Percentiles rank a stretch among this genome's conserved stretches.
phyloP scores from a whole-genome alignment of 2,329 filamentous ascomycete genomes.

The Thyridium curvatum region DNA sequence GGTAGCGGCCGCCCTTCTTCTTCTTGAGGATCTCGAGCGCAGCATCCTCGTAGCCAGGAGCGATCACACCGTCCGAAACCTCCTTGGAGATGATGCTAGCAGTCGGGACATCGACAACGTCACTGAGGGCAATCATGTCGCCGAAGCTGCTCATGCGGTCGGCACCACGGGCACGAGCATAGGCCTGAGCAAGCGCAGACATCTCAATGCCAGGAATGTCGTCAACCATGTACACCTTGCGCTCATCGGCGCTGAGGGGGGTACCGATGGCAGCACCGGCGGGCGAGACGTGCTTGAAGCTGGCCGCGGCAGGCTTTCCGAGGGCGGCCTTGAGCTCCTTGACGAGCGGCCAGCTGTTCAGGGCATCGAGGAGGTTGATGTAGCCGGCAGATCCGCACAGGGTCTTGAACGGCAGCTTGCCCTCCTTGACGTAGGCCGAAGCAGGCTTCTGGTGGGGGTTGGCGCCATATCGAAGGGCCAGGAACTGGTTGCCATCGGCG shows the following conservation, averaged over 20 bases:
- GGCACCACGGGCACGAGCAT: slow-evolving; percentile 88
- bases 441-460: slow-evolving; percentile 99
- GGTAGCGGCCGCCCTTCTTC: slow-evolving; percentile 98
- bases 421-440: slow-evolving; percentile 68
- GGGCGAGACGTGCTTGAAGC: slow-evolving; percentile 98
- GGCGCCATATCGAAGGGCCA: slow-evolving; percentile 85
- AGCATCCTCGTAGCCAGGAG: slow-evolving; percentile 76
- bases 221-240: slow-evolving; percentile 97
- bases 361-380: slow-evolving; percentile 92
- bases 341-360: slow-evolving; percentile 95
- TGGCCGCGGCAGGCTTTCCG: slow-evolving; percentile 83
- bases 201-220: slow-evolving; percentile 85
- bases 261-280: slow-evolving; percentile 93
- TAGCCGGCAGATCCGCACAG: slow-evolving; percentile 86
- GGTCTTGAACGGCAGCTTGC: slow-evolving; percentile 87
- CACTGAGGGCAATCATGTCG: slow-evolving; percentile 89
- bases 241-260: slow-evolving; percentile 78
- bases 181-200: slow-evolving; percentile 85
- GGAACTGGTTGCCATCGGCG: slow-evolving; percentile 72
- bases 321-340: slow-evolving; percentile 92
- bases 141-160: slow-evolving; percentile 99
- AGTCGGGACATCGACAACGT: slow-evolving; percentile 84
- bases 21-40: slow-evolving; percentile 89
- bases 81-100: slow-evolving; percentile 97
- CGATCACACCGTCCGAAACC: slow-evolving; percentile 95